Base-by-base conservation (phyloP, 2,329 filamentous ascomycete genomes). In the Aspergillus neoniger region DNA sequence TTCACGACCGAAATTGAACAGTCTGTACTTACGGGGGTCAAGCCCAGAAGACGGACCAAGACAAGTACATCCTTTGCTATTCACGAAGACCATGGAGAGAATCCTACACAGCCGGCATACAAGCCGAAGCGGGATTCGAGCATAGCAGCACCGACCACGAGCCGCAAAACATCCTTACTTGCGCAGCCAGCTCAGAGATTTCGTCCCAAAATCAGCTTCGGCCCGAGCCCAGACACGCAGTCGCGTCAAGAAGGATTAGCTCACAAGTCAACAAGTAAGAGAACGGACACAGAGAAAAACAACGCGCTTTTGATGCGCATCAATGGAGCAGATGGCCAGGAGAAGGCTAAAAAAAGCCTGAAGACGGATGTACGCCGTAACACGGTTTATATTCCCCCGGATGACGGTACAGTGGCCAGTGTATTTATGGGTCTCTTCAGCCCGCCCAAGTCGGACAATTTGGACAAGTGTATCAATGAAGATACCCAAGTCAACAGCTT, bases 391-490 rank as follows among this genome's bases (percentile, higher is more conserved):
- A 77, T 80, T 28, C 76, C 79, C 0, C 69, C 73, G 0, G 77
- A 80, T 41, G 75, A 80, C 60, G 75, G 72, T 1, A 77, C 77
- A 0, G 70, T 78, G 58, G 74, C 78, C 5, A 79, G 70, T 23
- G 72, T 76, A 36, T 80, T 79, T 55, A 79, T 80, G 78, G 74
- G 70, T 9, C 67, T 80, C 5, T 79, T 79, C 63, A 79, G 75
- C 60, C 76, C 77, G 1, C 59, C 77, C 19, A 80, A 79, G 57
- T 65, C 66, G 4, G 55, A 62, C 5, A 38, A 56, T 3, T 4
- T 36, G 2, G 51, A 58, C 10, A n/a, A 57, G 4, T 55, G 59
- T 10, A 32, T 57, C 6, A 23, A 54, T n/a, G 64, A 69, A 12
- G 57, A 70, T 17, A 62, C 63, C 0, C 68, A 76, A 41, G 52